phyloP scores from a whole-genome alignment of 768 basidiomycete species.

The Daedaleopsis sinensis region DNA sequence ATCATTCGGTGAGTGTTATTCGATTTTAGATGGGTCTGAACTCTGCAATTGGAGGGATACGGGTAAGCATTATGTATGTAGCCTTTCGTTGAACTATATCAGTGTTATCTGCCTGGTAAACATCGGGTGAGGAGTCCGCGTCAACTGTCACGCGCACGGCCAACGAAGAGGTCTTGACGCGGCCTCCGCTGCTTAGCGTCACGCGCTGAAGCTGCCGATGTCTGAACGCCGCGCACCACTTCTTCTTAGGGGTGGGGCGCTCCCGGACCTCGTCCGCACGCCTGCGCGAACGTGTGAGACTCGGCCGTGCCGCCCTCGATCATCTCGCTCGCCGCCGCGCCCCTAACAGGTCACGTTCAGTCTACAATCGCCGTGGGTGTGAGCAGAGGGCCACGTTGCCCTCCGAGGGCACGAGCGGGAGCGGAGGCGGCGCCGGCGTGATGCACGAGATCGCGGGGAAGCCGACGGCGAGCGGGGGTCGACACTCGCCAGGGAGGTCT shows the following conservation, averaged over 20 bases:
- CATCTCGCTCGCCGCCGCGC: background rate
- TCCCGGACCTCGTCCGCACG: constrained; percentile 37
- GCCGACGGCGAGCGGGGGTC: constrained; percentile 24
- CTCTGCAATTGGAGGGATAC: too few species aligned
- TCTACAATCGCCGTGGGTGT: constrained; percentile 36
- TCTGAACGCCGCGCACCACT: constrained; percentile 78
- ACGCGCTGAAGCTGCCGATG: constrained; percentile 53
- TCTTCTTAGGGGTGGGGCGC: constrained; percentile 88
- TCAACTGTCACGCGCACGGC: too few species aligned
- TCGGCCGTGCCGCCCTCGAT: constrained; percentile 9
- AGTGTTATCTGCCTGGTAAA: too few species aligned
- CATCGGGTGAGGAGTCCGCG: too few species aligned
- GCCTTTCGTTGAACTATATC: too few species aligned
- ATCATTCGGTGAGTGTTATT: too few species aligned
- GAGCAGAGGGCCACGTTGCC: constrained; percentile 36
- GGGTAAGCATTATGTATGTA: too few species aligned
- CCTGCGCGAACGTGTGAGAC: constrained; percentile 32
- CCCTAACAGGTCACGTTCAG: constrained; percentile 8
- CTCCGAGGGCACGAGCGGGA: constrained; percentile 33
- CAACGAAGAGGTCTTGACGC: too few species aligned
- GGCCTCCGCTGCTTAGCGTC: too few species aligned
- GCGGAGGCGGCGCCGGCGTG: constrained; percentile 19
- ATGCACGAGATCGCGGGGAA: constrained; percentile 25
- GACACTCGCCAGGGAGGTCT: constrained; percentile 32
- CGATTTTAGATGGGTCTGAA: too few species aligned